Conservation (phyloP, 106 monocot species). For the Posidonia australis region DNA sequence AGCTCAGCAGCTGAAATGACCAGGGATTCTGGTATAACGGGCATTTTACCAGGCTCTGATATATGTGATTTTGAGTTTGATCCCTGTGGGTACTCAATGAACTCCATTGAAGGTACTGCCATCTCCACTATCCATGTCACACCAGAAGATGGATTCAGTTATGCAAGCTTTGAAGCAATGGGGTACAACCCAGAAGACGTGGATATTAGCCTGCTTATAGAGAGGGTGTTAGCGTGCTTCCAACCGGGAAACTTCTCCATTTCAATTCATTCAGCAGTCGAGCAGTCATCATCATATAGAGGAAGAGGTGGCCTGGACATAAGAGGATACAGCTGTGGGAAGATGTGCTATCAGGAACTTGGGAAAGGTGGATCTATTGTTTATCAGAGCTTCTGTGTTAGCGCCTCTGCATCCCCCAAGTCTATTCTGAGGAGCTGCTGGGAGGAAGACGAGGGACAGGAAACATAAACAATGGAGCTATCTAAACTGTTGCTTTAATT, state of each 20-base stretch:
- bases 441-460: too few relatives aligned
- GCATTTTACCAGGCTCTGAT: slow-evolving; percentile 69
- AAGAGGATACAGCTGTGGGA: slow-evolving; percentile 23
- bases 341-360: slow-evolving; percentile 3
- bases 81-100: slow-evolving; percentile 88
- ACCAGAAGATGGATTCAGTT: slow-evolving; percentile 80
- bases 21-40: slow-evolving; percentile 44
- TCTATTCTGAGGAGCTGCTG: too few relatives aligned
- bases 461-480: too few relatives aligned
- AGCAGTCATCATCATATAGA: neutral
- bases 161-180: slow-evolving; percentile 68
- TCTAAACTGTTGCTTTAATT: too few relatives aligned
- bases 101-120: slow-evolving; percentile 41
- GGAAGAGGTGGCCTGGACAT: neutral
- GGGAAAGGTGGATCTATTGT: neutral
- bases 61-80: slow-evolving; percentile 92
- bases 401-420: too few relatives aligned
- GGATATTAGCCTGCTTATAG: slow-evolving; percentile 18
- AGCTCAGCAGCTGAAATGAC: slow-evolving; percentile 58
- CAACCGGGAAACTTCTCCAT: slow-evolving; percentile 35
- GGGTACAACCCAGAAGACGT: slow-evolving; percentile 29
- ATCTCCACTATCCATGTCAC: slow-evolving; percentile 78
- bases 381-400: neutral
- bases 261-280: slow-evolving; percentile 31
- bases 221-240: slow-evolving; percentile 50